A percentile compares a stretch with the other conserved stretches of the same genome.
Conservation (phyloP, 495 filamentous ascomycete species). For the Penicillium alfredii region DNA sequence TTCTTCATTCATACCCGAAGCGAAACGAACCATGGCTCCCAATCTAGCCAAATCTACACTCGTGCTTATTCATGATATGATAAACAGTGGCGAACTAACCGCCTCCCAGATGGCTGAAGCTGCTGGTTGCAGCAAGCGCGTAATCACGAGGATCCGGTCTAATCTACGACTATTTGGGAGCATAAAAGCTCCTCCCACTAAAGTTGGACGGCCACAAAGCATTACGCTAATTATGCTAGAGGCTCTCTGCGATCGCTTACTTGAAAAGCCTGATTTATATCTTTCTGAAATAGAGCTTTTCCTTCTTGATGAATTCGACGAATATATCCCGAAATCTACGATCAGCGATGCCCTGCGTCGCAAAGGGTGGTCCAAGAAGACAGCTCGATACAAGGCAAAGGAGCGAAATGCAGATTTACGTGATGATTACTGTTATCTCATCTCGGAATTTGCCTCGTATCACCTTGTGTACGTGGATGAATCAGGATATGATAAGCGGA, state of each 20-base stretch:
- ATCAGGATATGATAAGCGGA: constrained; percentile 28
- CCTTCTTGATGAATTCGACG: constrained; percentile 10
- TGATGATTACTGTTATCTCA: constrained; percentile 26
- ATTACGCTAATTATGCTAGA: constrained; percentile 18
- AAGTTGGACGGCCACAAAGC: constrained; percentile 7
- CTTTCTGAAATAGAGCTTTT: constrained; percentile 9
- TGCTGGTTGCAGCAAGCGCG: constrained; percentile 17
- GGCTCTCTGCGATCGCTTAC: constrained; percentile 7
- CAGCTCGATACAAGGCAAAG: constrained; percentile 8
- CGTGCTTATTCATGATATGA: constrained; percentile 19
- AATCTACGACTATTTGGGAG: constrained; percentile 21
- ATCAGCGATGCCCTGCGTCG: constrained; percentile 8
- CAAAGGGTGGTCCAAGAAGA: constrained; percentile 7
- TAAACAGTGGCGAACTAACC: constrained; percentile 12
- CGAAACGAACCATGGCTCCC: constrained; percentile 6
- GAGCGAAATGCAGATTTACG: constrained; percentile 29
- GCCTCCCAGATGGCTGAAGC: constrained; percentile 15
- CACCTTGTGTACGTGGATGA: constrained; percentile 3
- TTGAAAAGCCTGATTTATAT: constrained; percentile 9
- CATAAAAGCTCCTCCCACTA: constrained; percentile 19
- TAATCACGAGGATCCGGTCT: constrained; percentile 15
- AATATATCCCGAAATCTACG: constrained; percentile 7
- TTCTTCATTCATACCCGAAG: not conserved
- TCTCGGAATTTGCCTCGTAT: constrained; percentile 19
- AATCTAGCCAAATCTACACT: constrained; percentile 7